phyloP scores from a whole-genome alignment of 2,329 filamentous ascomycete genomes.

The Daldinia sp. region DNA sequence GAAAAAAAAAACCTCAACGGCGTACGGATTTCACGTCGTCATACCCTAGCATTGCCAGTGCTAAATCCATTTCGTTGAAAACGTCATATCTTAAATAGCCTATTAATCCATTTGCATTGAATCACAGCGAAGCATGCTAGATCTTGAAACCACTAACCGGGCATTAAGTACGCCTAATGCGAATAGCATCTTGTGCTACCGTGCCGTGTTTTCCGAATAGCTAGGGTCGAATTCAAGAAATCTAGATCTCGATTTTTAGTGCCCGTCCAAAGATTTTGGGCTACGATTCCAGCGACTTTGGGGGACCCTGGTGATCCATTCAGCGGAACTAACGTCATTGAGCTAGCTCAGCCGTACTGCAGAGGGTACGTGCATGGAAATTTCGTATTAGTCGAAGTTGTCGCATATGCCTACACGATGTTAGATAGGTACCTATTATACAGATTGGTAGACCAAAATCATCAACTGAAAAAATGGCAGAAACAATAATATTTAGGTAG shows the following conservation, averaged over 20 bases:
- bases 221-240: conserved; percentile 8
- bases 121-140: too few relatives aligned
- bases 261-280: not conserved
- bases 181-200: not conserved
- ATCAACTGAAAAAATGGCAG: not conserved
- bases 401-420: too few relatives aligned
- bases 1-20: too few relatives aligned
- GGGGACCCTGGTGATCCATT: not conserved
- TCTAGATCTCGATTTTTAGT: conserved; percentile 5
- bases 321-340: not conserved
- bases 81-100: not conserved
- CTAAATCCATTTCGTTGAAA: not conserved
- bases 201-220: conserved; percentile 25
- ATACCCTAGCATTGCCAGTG: too few relatives aligned
- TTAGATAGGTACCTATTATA: too few relatives aligned
- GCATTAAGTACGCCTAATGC: not conserved
- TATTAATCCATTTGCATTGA: not conserved
- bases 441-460: too few relatives aligned
- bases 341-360: conserved; percentile 1
- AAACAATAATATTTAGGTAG: conserved; percentile 7
- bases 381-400: too few relatives aligned
- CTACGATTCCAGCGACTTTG: not conserved
- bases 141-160: not conserved
- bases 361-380: not conserved
- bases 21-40: too few relatives aligned